Evolutionary conservation across 306 rosid genomes (phyloP).

Genomic region (Cicer judaicum): DNA sequence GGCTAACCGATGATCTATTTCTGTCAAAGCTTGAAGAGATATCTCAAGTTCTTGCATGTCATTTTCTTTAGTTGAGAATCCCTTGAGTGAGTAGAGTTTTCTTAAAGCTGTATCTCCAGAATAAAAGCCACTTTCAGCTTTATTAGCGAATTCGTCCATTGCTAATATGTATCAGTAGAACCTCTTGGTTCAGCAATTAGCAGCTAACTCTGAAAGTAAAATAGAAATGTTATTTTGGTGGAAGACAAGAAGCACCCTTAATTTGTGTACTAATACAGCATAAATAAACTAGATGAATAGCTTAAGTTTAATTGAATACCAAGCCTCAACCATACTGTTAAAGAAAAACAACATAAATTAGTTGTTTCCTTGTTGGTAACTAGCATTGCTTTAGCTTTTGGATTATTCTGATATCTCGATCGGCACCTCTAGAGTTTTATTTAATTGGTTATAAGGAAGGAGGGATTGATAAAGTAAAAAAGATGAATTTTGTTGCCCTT

Average conservation of each 20-base stretch:
- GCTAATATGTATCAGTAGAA: slow-evolving; percentile 29
- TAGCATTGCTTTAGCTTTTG: slow-evolving; percentile 1
- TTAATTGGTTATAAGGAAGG: background rate
- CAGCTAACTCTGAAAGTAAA: slow-evolving; percentile 39
- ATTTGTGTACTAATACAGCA: background rate
- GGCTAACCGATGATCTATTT: slow-evolving; percentile 79
- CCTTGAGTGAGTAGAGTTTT: slow-evolving; percentile 47
- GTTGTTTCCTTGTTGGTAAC: too few species aligned
- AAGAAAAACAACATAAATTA: background rate
- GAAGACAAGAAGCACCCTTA: slow-evolving; percentile 15
- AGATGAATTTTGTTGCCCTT: slow-evolving; percentile 8
- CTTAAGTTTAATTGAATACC: background rate
- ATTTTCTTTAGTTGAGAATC: slow-evolving; percentile 51
- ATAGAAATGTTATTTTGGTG: slow-evolving; percentile 31
- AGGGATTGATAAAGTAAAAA: background rate
- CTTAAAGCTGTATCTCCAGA: slow-evolving; percentile 47
- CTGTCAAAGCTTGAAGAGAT: slow-evolving; percentile 62
- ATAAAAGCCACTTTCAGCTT: slow-evolving; percentile 45
- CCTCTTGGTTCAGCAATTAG: slow-evolving; percentile 43
- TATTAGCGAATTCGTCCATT: slow-evolving; percentile 61
- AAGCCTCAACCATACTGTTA: background rate
- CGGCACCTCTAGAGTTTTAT: too few species aligned
- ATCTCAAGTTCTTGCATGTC: slow-evolving; percentile 59
- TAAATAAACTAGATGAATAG: background rate
- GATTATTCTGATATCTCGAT: background rate